A percentile compares a stretch with the other conserved stretches of the same genome.
Conservation (phyloP, 345 rosid genomes). For the Angophora floribunda region DNA sequence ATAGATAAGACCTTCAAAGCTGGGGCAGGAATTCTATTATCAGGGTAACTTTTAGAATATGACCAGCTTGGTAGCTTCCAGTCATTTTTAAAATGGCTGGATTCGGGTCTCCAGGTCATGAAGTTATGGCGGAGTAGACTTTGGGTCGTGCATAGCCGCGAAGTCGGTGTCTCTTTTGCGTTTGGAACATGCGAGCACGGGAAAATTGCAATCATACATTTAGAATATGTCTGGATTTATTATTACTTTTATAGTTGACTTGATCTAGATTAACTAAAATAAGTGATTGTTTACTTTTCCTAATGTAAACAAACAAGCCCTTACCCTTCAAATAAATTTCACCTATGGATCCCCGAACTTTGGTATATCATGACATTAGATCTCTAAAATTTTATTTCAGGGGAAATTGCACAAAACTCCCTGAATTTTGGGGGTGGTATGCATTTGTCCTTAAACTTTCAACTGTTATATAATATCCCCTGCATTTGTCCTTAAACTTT, state of each 20-base stretch:
- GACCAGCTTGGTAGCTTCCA: background rate
- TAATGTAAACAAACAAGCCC: too few relatives aligned
- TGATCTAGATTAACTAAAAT: background rate
- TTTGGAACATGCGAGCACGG: too few relatives aligned
- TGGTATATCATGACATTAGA: background rate
- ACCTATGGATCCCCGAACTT: background rate
- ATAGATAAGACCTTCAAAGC: background rate
- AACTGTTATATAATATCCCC: too few relatives aligned
- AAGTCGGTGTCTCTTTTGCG: too few relatives aligned
- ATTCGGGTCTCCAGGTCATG: background rate
- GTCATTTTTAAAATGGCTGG: background rate
- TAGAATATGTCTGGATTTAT: background rate
- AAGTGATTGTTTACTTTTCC: too few relatives aligned
- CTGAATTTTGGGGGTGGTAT: background rate
- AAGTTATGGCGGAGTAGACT: background rate
- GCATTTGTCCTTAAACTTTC: background rate
- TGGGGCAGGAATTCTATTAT: background rate
- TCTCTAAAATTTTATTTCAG: too few relatives aligned
- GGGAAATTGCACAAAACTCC: too few relatives aligned
- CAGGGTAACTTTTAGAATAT: background rate
- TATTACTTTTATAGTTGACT: background rate
- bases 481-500: too few relatives aligned
- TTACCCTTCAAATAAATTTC: background rate
- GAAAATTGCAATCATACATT: background rate
- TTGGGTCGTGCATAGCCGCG: too few relatives aligned